Percentiles rank a stretch among this genome's conserved stretches.
Conservation (phyloP, 306 rosid species). For the Ammopiptanthus mongolicus region DNA sequence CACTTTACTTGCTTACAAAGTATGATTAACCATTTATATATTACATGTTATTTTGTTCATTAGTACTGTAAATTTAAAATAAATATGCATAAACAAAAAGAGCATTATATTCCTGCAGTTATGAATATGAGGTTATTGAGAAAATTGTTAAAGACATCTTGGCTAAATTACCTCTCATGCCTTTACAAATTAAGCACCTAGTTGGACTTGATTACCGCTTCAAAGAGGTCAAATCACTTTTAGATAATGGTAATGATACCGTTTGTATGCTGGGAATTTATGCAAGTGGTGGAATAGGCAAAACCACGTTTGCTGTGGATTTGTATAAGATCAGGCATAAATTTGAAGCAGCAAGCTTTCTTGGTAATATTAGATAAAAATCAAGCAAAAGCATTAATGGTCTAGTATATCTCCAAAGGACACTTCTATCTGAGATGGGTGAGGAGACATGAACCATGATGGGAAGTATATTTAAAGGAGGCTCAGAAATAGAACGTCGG, state of each 20-base stretch:
- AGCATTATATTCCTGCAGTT: background rate
- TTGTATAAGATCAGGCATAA: background rate
- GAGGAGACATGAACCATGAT: background rate
- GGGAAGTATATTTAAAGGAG: background rate
- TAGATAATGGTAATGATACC: background rate
- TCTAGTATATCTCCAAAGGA: slow-evolving; percentile 12
- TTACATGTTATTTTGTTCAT: too few species aligned
- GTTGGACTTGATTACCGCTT: background rate
- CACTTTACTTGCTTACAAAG: too few species aligned
- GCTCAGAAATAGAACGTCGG: background rate
- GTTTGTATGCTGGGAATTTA: slow-evolving; percentile 5
- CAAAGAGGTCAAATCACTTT: background rate
- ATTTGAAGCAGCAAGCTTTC: slow-evolving; percentile 20
- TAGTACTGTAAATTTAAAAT: too few species aligned
- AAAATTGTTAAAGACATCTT: background rate
- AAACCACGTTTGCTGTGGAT: slow-evolving; percentile 14
- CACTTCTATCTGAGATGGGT: slow-evolving; percentile 1
- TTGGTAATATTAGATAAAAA: slow-evolving; percentile 6
- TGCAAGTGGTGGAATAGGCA: slow-evolving; percentile 21
- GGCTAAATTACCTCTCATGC: background rate
- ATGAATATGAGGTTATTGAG: background rate
- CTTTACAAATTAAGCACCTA: background rate
- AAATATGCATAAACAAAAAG: background rate
- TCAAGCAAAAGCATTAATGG: background rate
- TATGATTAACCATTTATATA: too few species aligned